These are phyloP conservation scores for Agrocybe pediades DNA, from an alignment of 768 basidiomycete species.

Conservation along the genomic window DNA sequence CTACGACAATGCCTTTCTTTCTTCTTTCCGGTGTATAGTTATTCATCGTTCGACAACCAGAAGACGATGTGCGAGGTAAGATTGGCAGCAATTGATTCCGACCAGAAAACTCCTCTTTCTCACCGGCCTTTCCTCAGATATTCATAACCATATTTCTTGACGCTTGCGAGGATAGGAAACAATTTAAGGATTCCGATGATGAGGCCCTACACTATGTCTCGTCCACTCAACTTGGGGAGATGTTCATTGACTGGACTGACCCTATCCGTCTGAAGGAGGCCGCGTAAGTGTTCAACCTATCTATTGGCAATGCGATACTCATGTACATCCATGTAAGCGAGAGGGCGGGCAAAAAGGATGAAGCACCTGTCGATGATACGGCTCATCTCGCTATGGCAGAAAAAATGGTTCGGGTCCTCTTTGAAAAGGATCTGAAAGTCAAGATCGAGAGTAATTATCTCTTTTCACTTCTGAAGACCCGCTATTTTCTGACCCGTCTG, in stretches of 20 bases:
- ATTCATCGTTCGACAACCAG: constrained; percentile 78
- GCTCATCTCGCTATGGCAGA: constrained; percentile 59
- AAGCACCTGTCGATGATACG: constrained; percentile 24
- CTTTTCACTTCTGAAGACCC: neutral
- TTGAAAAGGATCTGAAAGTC: constrained; percentile 38
- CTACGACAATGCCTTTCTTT: constrained; percentile 84
- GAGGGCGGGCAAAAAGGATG: constrained; percentile 18
- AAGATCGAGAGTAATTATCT: constrained; percentile 25
- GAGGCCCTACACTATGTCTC: constrained; percentile 56
- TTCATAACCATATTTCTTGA: constrained; percentile 54
- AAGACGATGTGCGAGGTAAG: constrained; percentile 57
- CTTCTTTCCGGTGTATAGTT: constrained; percentile 87
- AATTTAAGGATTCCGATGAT: constrained; percentile 62
- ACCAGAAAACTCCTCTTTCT: neutral
- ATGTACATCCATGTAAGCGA: constrained; percentile 6
- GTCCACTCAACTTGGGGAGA: constrained; percentile 62
- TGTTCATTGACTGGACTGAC: constrained; percentile 87
- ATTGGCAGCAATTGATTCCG: neutral
- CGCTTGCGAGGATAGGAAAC: constrained; percentile 49
- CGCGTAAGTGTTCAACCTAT: constrained; percentile 19
- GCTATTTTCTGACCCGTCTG: neutral
- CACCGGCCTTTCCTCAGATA: constrained; percentile 45
- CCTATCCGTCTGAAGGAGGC: constrained; percentile 60
- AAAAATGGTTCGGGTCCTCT: constrained; percentile 47
- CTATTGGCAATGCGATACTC: neutral